Evolutionary conservation across 768 basidiomycete genomes (phyloP), one percentile per base, ranked within the genome.

Genomic region (Boletus sp.): DNA sequence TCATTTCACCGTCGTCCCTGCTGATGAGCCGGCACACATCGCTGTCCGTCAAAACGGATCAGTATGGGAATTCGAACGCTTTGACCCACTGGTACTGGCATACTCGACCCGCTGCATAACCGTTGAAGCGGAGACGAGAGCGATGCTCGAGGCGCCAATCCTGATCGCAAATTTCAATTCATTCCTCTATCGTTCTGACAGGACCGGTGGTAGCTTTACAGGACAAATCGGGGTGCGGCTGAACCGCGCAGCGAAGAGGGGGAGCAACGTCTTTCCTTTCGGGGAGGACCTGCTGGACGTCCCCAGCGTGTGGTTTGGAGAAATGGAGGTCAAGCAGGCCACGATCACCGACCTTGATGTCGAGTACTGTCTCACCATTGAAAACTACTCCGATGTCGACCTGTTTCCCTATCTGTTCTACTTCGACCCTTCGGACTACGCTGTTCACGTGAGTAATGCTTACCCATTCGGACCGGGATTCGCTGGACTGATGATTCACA

Each of bases 361-460:
- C 10, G 44, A 17, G 11, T 67, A 67, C 35, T 52, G 62, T 15
- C 18, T 67, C n/a, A 66, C 65, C 20, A 37, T 62, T 39, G 57
- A 67, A 51, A 66, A 64, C 49, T 37, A 2, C 17, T 67, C 65
- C 39, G 54, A 59, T 0, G 51, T 59, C 54, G 57, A 61, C 40
- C 53, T 67, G 1, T 66, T 64, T 7, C 65, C 65, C 3, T 66
- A 67, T 48, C 20, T 66, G 29, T 66, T 67, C 56, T 66, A 63
- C 36, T 64, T 66, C n/a, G 65, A 66, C 12, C 65, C 65, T 9
- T 61, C 53, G 2, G 57, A 67, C 33, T 67, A 66, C 10, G 36
- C 54, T n/a, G 17, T 66, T 9, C 50, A 61, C 6, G 65, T 67
- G 14, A 66, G 65, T 24, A 35, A 7, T 30, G 33, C 18, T 18